Conservation (phyloP, 331 rosid genomes). For the Quercus lobata region DNA sequence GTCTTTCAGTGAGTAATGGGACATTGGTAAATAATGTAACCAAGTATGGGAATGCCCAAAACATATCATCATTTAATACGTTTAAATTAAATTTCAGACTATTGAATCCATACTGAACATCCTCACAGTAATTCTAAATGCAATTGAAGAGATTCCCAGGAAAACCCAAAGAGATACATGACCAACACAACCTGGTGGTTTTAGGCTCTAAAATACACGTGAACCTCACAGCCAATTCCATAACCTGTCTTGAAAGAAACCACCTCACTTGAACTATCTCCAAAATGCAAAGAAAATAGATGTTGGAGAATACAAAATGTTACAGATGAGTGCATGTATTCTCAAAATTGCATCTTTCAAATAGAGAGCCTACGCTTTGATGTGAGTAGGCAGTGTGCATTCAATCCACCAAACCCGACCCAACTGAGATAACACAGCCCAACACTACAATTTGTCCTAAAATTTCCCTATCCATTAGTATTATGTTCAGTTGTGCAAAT, state of each 20-base stretch:
- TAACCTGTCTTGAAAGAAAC: neutral
- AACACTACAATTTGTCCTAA: too few species aligned
- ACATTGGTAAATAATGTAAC: neutral
- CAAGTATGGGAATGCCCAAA: neutral
- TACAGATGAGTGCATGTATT: neutral
- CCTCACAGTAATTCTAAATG: neutral
- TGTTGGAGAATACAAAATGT: neutral
- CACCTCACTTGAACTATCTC: neutral
- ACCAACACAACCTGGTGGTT: too few species aligned
- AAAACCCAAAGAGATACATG: neutral
- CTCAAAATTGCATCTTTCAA: neutral
- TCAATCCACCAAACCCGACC: too few species aligned
- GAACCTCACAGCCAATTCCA: neutral
- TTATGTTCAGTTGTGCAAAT: too few species aligned
- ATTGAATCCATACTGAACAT: neutral
- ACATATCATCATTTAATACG: neutral
- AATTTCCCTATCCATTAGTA: too few species aligned
- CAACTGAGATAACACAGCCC: too few species aligned
- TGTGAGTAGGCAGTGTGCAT: too few species aligned
- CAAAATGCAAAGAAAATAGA: neutral
- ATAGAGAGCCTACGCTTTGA: neutral
- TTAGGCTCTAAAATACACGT: neutral
- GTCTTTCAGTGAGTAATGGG: neutral
- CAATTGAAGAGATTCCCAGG: neutral
- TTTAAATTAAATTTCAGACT: neutral